Evolutionary conservation across 2,329 filamentous ascomycete genomes (phyloP).

Genomic region (Raffaelea arxii): DNA sequence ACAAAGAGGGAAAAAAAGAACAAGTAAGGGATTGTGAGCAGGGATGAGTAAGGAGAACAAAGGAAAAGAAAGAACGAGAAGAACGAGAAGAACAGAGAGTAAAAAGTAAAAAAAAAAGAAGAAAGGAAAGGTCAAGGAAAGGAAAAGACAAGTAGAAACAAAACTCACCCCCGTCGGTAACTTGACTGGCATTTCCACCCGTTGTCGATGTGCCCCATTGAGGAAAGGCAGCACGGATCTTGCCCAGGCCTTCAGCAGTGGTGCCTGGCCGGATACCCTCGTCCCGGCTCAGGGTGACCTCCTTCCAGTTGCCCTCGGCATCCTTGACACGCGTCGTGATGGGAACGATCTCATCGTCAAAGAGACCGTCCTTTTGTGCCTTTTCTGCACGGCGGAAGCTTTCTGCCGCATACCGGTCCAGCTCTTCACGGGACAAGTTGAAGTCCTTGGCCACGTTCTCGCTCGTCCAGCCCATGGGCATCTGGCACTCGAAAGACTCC

Average conservation of each 20-base stretch:
- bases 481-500: constrained; percentile 76
- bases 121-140: neutral
- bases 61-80: neutral
- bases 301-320: constrained; percentile 67
- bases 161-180: constrained; percentile 73
- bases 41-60: too few species aligned
- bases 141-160: neutral
- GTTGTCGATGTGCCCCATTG: constrained; percentile 80
- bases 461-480: constrained; percentile 96
- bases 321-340: constrained; percentile 77
- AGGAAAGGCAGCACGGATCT: constrained; percentile 85
- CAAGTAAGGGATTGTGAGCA: too few species aligned
- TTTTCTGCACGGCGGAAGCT: constrained; percentile 79
- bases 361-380: constrained; percentile 84
- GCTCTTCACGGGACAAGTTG: constrained; percentile 64
- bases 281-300: constrained; percentile 72
- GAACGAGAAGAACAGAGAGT: too few species aligned
- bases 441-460: constrained; percentile 95
- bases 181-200: constrained; percentile 87
- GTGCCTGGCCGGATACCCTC: constrained; percentile 89
- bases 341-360: constrained; percentile 89
- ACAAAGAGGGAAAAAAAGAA: too few species aligned
- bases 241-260: constrained; percentile 68
- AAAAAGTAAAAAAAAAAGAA: neutral
- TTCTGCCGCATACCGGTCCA: constrained; percentile 81